phyloP scores from a whole-genome alignment of 2,329 filamentous ascomycete genomes.

The Rhynchosporium graminicola region DNA sequence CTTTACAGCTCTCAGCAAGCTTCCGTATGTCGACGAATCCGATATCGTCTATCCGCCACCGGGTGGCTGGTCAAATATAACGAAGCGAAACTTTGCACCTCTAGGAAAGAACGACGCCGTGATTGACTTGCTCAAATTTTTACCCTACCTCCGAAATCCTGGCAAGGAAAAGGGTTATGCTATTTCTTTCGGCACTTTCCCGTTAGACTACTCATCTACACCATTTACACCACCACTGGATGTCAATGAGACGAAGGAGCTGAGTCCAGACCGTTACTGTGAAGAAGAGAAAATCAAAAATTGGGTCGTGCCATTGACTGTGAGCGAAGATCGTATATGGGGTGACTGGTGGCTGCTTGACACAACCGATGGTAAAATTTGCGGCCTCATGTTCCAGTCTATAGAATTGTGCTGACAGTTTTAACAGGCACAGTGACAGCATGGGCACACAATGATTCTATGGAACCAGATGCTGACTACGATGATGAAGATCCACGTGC shows the following conservation, averaged over 20 bases:
- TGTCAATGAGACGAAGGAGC: neutral
- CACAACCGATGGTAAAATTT: slow-evolving; percentile 6
- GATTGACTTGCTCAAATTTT: neutral
- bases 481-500: neutral
- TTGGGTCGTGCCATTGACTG: slow-evolving; percentile 9
- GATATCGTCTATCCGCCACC: neutral
- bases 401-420: neutral
- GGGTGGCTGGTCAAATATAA: neutral
- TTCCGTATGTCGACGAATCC: neutral
- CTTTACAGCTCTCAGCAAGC: neutral
- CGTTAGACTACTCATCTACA: slow-evolving; percentile 2
- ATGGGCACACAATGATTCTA: neutral
- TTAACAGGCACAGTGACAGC: neutral
- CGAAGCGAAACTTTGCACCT: neutral
- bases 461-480: neutral
- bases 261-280: slow-evolving; percentile 2
- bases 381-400: neutral
- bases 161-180: slow-evolving; percentile 13
- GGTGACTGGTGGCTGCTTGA: slow-evolving; percentile 1
- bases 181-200: slow-evolving; percentile 13
- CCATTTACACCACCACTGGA: slow-evolving; percentile 1
- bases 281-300: slow-evolving; percentile 8
- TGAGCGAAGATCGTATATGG: slow-evolving; percentile 7
- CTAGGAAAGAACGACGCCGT: neutral
- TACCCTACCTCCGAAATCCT: slow-evolving; percentile 10